These are phyloP conservation scores for Hymenoscyphus albidus DNA, from an alignment of 2,329 filamentous ascomycete species.

Conservation along the genomic window DNA sequence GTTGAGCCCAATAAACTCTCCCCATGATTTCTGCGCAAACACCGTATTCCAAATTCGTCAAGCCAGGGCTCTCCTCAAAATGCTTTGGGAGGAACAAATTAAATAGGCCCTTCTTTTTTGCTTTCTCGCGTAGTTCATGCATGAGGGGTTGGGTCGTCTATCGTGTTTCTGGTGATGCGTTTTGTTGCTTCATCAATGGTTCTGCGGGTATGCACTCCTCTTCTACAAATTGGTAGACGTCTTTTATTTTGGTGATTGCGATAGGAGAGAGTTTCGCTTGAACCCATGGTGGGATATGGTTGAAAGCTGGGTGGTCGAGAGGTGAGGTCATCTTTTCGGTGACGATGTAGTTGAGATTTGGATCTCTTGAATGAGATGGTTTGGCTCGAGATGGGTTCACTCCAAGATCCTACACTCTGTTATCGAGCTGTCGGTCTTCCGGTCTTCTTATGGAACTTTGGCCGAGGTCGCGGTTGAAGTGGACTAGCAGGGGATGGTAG, in stretches of 20 bases:
- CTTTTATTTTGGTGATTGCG: conserved; percentile 41
- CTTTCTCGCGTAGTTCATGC: conserved; percentile 41
- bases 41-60: conserved; percentile 45
- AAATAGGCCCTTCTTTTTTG: conserved; percentile 39
- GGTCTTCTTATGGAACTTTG: not conserved
- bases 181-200: conserved; percentile 41
- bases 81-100: conserved; percentile 41
- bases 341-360: not conserved
- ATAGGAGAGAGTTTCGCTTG: conserved; percentile 32
- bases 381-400: not conserved
- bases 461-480: conserved; percentile 16
- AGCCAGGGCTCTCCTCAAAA: conserved; percentile 41
- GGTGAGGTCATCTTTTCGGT: not conserved
- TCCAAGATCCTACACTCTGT: not conserved
- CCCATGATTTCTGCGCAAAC: conserved; percentile 46
- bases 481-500: not conserved
- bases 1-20: conserved; percentile 41
- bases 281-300: conserved; percentile 41
- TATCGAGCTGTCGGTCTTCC: conserved; percentile 6
- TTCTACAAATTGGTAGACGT: conserved; percentile 43
- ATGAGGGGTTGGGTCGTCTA: conserved; percentile 42
- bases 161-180: conserved; percentile 31
- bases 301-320: conserved; percentile 34
- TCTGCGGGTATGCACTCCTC: conserved; percentile 43
- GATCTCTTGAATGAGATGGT: not conserved